Percentiles rank a stretch among this genome's conserved stretches.
Conservation (phyloP, 148 eudicot species). For the Linanthus parryae region DNA sequence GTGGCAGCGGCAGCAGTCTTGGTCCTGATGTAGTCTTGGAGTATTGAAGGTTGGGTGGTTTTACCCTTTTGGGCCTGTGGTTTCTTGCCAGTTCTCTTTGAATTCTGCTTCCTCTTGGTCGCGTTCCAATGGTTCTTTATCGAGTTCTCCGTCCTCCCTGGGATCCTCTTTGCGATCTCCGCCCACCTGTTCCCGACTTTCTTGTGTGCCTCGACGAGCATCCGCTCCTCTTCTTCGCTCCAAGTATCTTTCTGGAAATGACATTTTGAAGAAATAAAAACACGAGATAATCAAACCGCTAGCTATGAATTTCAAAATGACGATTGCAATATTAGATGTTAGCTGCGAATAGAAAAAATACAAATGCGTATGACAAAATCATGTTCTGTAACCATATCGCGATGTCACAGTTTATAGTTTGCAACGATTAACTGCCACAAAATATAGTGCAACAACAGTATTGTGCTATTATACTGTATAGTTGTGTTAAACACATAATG, state of each 20-base stretch:
- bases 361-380: too few relatives aligned
- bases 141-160: conserved; percentile 63
- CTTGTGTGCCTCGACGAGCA: conserved; percentile 50
- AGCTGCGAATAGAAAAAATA: too few relatives aligned
- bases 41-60: conserved; percentile 9
- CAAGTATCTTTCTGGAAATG: conserved; percentile 73
- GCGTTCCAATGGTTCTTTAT: conserved; percentile 94
- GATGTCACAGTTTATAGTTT: too few relatives aligned
- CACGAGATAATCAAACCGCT: too few relatives aligned
- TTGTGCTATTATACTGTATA: too few relatives aligned
- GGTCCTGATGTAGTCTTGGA: conserved; percentile 54
- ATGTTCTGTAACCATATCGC: too few relatives aligned
- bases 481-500: too few relatives aligned
- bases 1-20: conserved; percentile 2
- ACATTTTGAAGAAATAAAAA: too few relatives aligned
- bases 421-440: too few relatives aligned
- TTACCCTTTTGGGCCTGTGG: conserved; percentile 4
- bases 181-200: conserved; percentile 71
- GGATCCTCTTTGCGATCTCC: conserved; percentile 60
- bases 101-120: conserved; percentile 59
- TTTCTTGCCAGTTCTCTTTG: conserved; percentile 45
- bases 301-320: too few relatives aligned
- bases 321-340: too few relatives aligned
- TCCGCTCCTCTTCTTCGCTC: conserved; percentile 73
- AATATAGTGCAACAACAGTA: too few relatives aligned